Evolutionary conservation across 495 filamentous ascomycete species (phyloP), one percentile per base, ranked within the genome.

Genomic region (Antarctomyces pellizariae): DNA sequence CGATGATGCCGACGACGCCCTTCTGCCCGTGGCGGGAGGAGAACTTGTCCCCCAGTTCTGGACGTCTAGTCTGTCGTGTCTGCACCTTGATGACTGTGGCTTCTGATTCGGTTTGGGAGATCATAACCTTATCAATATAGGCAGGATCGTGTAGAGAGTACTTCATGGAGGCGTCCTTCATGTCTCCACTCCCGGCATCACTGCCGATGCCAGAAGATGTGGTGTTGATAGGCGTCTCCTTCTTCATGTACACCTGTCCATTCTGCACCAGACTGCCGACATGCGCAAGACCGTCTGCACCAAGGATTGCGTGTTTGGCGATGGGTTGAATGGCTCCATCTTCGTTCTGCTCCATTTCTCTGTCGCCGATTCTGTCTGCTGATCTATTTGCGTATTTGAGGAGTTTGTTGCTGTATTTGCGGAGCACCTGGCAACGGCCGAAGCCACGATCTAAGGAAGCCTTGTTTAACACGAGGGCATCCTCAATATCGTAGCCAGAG

Each of bases 1-100:
- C 79, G 30, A 95, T 91, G 44, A 93, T 84, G 21, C 86, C 86
- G 1, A 86, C 79, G 11, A 95, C 89, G 54, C 86, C 86, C 50
- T 97, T 97, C 43, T 97, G 86, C n/a, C 86, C 86, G 56, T 97
- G 86, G 24, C 86, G 77, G 11, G 84, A 93, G 4, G 84, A 93
- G 52, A 97, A 97, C 50, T 97, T 97, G 54, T 97, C 86, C 25
- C 86, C 86, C 5, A 95, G 59, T 45, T 99, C 89, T 0, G 86
- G 86, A 4, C 80, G 64, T 16, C 89, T 71, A 0, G 86, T 99
- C 42, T 95, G 89, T 3, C 86, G 62, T 0, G 78, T 91, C 39
- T 84, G 68, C 6, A 95, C 70, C 45, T 99, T 99, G 52, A 93
- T 59, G 22, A 92, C 55, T 25, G 66, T 64, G 15, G 62, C 70